Base-by-base conservation (phyloP, 2,329 filamentous ascomycete species). In the Trichophyton schoenleinii region DNA sequence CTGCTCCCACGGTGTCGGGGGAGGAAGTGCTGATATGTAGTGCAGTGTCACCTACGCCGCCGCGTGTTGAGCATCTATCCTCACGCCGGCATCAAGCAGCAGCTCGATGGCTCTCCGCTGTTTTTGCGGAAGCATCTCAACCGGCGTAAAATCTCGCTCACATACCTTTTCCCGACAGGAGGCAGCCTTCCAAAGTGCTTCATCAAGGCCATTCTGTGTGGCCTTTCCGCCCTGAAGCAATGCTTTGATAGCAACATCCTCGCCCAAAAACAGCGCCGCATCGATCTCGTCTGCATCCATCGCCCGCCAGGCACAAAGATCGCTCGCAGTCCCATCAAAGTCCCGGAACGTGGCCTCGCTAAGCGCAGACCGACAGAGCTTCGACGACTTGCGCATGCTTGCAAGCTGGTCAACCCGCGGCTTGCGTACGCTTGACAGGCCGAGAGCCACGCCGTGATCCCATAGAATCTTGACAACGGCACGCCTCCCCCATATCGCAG, bases 1-100 rank as follows among this genome's bases (percentile, higher is more conserved):
- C 11, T 58, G 59, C 63, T 41, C 63, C 44, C 25, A 22, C n/a
- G 1, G 41, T 48, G 20, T 48, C 44, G 20, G 44, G 44, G 18
- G 9, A 48, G 20, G n/a, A 22, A 48, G 44, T 20, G 20, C 44
- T 22, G 8, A 48, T 48, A 48, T 48, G 44, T 18, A 48, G 25
- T 11, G 44, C n/a, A 22, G 55, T 42, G 34, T 18, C 11, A 25
- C 55, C 55, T 58, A 25, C 2, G 34, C 20, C 18, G 22, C 34
- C 4, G 1, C 4, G 1, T 36, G 20, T 36, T 36, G 31, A 18
- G 53, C n/a, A 34, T 36, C 13, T 36, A 57, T 41, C 6, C 20
- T 41, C 20, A 28, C 53, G n/a, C 53, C 53, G 18, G 53, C 53
- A n/a, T 57, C 53, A 9, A 18, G 18, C 18, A 18, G 18, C 18